Evolutionary conservation across 2,329 filamentous ascomycete species (phyloP), one percentile per base, ranked within the genome.

Genomic region (Cladosporium oxysporum): DNA sequence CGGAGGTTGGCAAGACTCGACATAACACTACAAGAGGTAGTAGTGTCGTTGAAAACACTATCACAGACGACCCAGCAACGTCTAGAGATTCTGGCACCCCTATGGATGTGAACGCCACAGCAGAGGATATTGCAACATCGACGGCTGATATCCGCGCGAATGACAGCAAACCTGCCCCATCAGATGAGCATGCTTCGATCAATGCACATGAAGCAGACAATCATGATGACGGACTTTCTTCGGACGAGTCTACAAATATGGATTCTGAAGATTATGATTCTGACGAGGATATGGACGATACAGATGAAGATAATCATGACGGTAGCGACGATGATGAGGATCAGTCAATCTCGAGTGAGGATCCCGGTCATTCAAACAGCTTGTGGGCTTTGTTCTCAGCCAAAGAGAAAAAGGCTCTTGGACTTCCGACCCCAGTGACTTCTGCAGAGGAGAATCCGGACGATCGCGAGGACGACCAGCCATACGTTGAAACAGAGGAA

Each of bases 221-320:
- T 26, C 26, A 35, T 26, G 50, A 63, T 23, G 61, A 63, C 10
- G 61, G 61, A 8, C 50, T 63, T 5, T 63, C 61, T 26, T 63
- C 70, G 67, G 76, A 79, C 63, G 79, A 79, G 58, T 79, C 78
- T 2, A 73, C 70, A 10, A 71, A 78, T 49, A 79, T 79, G 77
- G 74, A 75, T 57, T 72, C 71, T 16, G 71, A 73, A 55, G 71
- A 73, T 58, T 72, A 75, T 62, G 74, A 76, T 63, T 75, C 73
- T 59, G 75, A 77, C 52, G 76, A 78, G 63, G 74, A 78, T 62
- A 77, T 76, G 72, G 77, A 78, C 47, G 79, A 79, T 53, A 76
- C 74, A 8, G 68, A 71, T 58, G 70, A 70, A 33, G 79, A 78
- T 52, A 76, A 74, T 14, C 66, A 71, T 58, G 71, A 71, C 33